Evolutionary conservation across 352 stramenopile species (phyloP), one percentile per base, ranked within the genome.

Genomic region (Pilasporangium apinafurcum): DNA sequence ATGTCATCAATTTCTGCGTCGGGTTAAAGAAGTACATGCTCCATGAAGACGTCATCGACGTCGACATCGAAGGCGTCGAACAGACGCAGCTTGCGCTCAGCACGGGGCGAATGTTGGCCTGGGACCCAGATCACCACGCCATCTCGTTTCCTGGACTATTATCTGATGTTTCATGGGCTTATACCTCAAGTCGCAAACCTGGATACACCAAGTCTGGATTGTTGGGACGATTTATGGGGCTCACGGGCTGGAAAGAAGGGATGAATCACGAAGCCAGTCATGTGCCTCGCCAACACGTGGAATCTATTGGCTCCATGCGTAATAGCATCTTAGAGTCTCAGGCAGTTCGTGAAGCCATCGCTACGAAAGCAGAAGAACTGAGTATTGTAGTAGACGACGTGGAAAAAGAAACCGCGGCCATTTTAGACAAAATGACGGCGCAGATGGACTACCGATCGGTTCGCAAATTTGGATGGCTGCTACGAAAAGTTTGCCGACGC

Each of bases 141-240:
- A 93, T 95, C 39, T 92, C 78, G 5, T 95, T 95, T 31, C 83
- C 83, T 5, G 77, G 83, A 0, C 42, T 95, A 20, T 60, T 95
- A 6, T 85, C 82, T 5, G 83, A 95, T 43, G 69, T 95, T 12
- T 87, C 83, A 31, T 95, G 83, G 83, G 81, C 83, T 7, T 95
- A 92, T 44, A 95, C 83, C 21, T 92, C 80, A 8, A 93, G 83
- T 36, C 75, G 83, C 41, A 89, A 90, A 37, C 83, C 83, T 9
- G 83, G 83, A 7, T 95, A 93, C 51, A 95, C 83, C 8, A 83
- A 84, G 33, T 86, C 79, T 0, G 83, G 83, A 4, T 24, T 95
- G 4, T 63, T 93, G 0, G 83, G 83, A 0, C 77, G 83, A 2
- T 65, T 95, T 35, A 92, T 95, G 79, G 83, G 83, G 0, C 53